Evolutionary conservation across 1,284 basidiomycete genomes (phyloP).

Genomic region (Ustilago vetiveriae): DNA sequence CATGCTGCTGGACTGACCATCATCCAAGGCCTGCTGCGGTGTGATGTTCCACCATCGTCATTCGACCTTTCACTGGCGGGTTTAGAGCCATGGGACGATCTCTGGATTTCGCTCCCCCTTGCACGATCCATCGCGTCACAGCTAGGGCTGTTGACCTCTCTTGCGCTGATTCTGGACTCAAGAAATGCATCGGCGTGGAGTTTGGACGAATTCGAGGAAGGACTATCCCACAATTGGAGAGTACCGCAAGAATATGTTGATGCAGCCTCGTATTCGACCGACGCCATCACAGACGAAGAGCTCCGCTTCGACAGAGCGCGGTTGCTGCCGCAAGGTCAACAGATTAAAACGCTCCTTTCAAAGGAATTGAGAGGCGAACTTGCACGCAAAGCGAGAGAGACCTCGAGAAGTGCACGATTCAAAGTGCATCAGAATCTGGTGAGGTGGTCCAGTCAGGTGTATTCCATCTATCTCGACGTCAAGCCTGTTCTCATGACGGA

Average conservation of each 20-base stretch:
- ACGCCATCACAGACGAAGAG: slow-evolving; percentile 13
- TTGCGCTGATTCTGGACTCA: slow-evolving; percentile 18
- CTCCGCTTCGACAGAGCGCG: not conserved
- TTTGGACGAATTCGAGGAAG: slow-evolving; percentile 21
- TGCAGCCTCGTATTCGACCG: slow-evolving; percentile 23
- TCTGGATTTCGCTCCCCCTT: slow-evolving; percentile 29
- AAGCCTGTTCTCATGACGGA: not conserved
- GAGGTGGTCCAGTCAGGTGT: slow-evolving; percentile 12
- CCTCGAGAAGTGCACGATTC: not conserved
- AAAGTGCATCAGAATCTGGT: slow-evolving; percentile 19
- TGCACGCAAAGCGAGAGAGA: not conserved
- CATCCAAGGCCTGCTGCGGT: slow-evolving; percentile 32
- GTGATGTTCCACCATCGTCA: slow-evolving; percentile 1
- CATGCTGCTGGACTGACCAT: slow-evolving; percentile 9
- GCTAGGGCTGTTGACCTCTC: not conserved
- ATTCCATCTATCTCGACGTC: not conserved
- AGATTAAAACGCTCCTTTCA: slow-evolving; percentile 32
- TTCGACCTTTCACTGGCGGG: slow-evolving; percentile 32
- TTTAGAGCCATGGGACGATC: slow-evolving; percentile 46
- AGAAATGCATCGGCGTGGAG: slow-evolving; percentile 22
- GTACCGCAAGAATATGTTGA: slow-evolving; percentile 18
- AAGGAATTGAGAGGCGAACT: slow-evolving; percentile 5
- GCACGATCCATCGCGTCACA: slow-evolving; percentile 12
- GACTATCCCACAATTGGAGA: slow-evolving; percentile 40
- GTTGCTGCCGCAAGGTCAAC: slow-evolving; percentile 22